Conservation (phyloP, 805 yeast species). For the Komagataella pastoris region DNA sequence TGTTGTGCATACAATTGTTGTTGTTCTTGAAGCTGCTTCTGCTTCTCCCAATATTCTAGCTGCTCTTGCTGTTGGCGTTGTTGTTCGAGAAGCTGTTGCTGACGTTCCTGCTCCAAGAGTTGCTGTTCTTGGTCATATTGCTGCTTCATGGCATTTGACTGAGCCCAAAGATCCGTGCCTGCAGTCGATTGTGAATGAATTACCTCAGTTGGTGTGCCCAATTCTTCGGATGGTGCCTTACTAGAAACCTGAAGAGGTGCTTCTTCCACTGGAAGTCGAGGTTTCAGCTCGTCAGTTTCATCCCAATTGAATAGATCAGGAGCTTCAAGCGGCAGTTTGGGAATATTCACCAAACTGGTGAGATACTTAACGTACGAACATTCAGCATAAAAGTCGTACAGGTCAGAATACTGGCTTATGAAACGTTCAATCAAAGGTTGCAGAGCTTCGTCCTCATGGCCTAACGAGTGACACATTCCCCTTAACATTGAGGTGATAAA, state of each 20-base stretch:
- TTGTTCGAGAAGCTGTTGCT: constrained; percentile 50
- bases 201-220: constrained; percentile 30
- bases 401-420: constrained; percentile 50
- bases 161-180: constrained; percentile 29
- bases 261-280: constrained; percentile 8
- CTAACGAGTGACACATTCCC: constrained; percentile 58
- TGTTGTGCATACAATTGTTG: constrained; percentile 63
- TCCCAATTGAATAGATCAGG: constrained; percentile 43
- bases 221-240: constrained; percentile 13
- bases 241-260: constrained; percentile 9
- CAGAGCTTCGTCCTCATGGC: constrained; percentile 52
- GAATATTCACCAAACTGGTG: constrained; percentile 70
- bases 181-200: constrained; percentile 37
- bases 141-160: constrained; percentile 23
- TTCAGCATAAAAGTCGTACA: constrained; percentile 80
- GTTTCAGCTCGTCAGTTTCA: constrained; percentile 22
- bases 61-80: constrained; percentile 57
- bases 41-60: constrained; percentile 63
- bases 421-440: constrained; percentile 63
- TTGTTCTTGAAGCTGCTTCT: constrained; percentile 55
- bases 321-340: constrained; percentile 45
- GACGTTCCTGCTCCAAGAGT: constrained; percentile 46
- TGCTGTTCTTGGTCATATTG: constrained; percentile 47
- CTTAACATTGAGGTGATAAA: constrained; percentile 83
- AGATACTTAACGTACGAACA: constrained; percentile 76